Base-by-base conservation (phyloP, 139 green algal species). In the Chlorella sp. region DNA sequence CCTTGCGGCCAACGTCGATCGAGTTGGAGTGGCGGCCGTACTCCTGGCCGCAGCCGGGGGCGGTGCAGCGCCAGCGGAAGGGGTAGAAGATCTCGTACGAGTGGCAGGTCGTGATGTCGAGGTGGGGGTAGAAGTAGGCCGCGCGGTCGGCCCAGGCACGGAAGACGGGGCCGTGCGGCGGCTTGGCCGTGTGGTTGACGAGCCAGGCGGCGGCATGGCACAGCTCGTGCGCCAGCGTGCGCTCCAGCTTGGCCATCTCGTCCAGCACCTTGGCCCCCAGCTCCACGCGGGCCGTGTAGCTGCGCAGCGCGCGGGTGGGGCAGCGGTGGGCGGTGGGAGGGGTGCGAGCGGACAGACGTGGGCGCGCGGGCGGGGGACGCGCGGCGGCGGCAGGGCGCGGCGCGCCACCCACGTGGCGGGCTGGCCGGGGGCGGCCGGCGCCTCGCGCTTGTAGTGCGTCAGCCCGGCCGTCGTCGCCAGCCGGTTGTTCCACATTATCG, bases 161-260 rank as follows among this genome's bases (percentile, higher is more conserved):
- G 65, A 91, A 93, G 8, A 80, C 72, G 0, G 67, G 41, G n/a
- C 88, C 88, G 56, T 93, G 88, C 3, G 88, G 87, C 36, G 88
- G 88, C 69, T 89, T 90, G 61, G 82, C 82, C 0, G 50, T 67
- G 75, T 88, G 77, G 63, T 91, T 74, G 38, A 92, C 8, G 35
- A 91, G 50, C 87, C 87, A 92, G 42, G 84, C 77, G 38, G 84
- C 88, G 23, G 84, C 85, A 65, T 93, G 88, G 73, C 88, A 93
- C 74, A 93, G 64, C 78, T 92, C 87, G 72, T 92, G 87, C n/a
- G 73, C 76, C 40, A 93, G 77, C n/a, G 88, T 93, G 33, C 60
- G 46, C 43, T 82, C 61, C 76, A 93, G 82, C 71, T 84, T 84
- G 36, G 65, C 53, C 14, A 43, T 25, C 17, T n/a, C 46, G 73